phyloP scores from a whole-genome alignment of 306 rosid genomes.

The Cucumis melo region DNA sequence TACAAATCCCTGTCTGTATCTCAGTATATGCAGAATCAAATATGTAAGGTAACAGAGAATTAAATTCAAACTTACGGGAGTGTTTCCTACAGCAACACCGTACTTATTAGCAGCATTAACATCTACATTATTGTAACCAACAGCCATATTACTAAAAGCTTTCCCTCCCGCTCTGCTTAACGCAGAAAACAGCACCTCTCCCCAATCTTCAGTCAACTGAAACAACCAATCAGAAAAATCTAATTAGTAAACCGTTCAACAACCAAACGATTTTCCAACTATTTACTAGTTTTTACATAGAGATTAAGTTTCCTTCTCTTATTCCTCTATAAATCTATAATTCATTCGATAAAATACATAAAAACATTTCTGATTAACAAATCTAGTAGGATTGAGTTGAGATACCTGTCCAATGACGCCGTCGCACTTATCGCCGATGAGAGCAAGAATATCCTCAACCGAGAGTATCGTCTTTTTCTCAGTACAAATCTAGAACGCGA shows the following conservation, averaged over 20 bases:
- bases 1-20: background rate
- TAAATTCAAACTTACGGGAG: slow-evolving; percentile 41
- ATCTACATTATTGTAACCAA: slow-evolving; percentile 93
- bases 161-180: slow-evolving; percentile 95
- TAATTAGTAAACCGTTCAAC: background rate
- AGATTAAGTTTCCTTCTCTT: background rate
- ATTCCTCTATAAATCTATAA: background rate
- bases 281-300: background rate
- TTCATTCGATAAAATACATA: background rate
- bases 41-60: background rate
- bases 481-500: slow-evolving; percentile 53
- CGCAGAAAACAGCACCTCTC: slow-evolving; percentile 85
- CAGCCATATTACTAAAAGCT: slow-evolving; percentile 97
- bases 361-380: background rate
- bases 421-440: slow-evolving; percentile 85
- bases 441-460: slow-evolving; percentile 81
- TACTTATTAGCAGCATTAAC: slow-evolving; percentile 78
- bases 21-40: background rate
- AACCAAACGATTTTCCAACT: background rate
- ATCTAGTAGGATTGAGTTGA: background rate
- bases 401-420: slow-evolving; percentile 96
- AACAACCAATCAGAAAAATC: slow-evolving; percentile 10
- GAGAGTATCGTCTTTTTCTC: slow-evolving; percentile 90
- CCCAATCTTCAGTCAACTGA: slow-evolving; percentile 99
- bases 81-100: slow-evolving; percentile 92